Evolutionary conservation across 2,329 filamentous ascomycete genomes (phyloP).

Genomic region (Scedosporium minutisporum): DNA sequence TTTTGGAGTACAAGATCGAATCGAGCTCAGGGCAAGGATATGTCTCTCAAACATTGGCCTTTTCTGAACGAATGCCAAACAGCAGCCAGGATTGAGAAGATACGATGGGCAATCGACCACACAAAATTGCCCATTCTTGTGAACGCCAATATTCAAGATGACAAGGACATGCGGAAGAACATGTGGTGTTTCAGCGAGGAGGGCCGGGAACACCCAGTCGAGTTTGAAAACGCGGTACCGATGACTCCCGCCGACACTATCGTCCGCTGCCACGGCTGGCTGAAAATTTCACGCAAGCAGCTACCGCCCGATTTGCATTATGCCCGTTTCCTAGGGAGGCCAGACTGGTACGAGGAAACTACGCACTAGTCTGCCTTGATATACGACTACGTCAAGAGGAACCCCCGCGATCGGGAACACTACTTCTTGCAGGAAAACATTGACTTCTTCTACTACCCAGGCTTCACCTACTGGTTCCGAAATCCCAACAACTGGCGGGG

Average conservation of each 20-base stretch:
- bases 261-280: background rate
- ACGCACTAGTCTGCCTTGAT: background rate
- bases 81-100: background rate
- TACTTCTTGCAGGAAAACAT: background rate
- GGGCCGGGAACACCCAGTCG: background rate
- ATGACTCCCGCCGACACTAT: background rate
- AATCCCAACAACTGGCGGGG: background rate
- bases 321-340: background rate
- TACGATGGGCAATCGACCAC: background rate
- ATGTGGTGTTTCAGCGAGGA: background rate
- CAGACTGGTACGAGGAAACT: background rate
- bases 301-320: background rate
- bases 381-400: background rate
- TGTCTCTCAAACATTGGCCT: background rate
- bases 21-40: background rate
- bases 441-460: background rate
- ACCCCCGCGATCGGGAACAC: background rate
- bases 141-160: background rate
- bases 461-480: background rate
- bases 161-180: background rate
- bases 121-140: background rate
- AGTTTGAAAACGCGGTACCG: background rate
- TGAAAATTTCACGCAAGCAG: background rate
- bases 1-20: background rate
- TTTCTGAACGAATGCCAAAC: background rate